Evolutionary conservation across 2,329 filamentous ascomycete genomes (phyloP).

Genomic region (Clarireedia monteithiana): DNA sequence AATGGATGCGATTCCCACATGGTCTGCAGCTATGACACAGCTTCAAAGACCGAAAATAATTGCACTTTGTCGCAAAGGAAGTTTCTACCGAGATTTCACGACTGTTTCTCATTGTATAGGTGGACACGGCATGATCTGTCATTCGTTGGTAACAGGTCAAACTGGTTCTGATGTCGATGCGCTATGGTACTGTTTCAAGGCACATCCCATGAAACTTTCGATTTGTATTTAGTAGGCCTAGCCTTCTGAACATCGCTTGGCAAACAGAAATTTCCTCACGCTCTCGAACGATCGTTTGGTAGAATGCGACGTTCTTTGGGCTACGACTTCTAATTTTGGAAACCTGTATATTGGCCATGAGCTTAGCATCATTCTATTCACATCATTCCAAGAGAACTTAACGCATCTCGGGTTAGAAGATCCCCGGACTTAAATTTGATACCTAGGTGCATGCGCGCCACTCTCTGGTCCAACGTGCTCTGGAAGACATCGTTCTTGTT

Average conservation of each 20-base stretch:
- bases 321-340: not conserved
- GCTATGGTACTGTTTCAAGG: constrained; percentile 4
- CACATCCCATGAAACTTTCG: constrained; percentile 3
- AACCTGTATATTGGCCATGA: not conserved
- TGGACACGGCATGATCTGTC: not conserved
- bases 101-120: too few relatives aligned
- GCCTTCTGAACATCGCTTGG: not conserved
- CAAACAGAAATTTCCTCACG: not conserved
- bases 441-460: not conserved
- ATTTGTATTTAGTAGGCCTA: not conserved
- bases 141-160: not conserved
- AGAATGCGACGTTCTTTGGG: not conserved
- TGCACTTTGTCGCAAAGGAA: too few relatives aligned
- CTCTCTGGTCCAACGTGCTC: not conserved
- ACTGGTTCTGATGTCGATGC: not conserved
- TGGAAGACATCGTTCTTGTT: not conserved
- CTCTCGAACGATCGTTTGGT: not conserved
- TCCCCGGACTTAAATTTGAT: not conserved
- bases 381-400: not conserved
- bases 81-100: too few relatives aligned
- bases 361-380: constrained; percentile 1
- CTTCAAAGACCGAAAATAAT: too few relatives aligned
- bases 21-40: too few relatives aligned
- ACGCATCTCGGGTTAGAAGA: not conserved
- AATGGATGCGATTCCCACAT: too few relatives aligned